phyloP scores from a whole-genome alignment of 345 rosid species.

The Psidium guajava region DNA sequence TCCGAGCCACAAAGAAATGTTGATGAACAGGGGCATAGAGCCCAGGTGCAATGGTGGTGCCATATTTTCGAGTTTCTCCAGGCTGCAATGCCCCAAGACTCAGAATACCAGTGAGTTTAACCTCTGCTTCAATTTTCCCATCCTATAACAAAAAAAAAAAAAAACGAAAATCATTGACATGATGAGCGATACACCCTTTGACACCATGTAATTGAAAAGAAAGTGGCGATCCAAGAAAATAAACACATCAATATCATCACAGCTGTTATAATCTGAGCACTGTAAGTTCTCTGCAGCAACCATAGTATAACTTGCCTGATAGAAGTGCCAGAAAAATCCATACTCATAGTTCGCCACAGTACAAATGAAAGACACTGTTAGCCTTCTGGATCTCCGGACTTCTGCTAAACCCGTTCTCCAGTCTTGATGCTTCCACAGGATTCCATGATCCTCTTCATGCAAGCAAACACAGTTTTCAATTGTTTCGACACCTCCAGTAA shows the following conservation, averaged over 20 bases:
- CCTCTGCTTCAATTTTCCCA: conserved; percentile 73
- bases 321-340: conserved; percentile 70
- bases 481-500: conserved; percentile 69
- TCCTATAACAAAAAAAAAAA: conserved; percentile 29
- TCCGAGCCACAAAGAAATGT: conserved; percentile 69
- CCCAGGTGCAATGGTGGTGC: conserved; percentile 73
- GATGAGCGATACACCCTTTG: background rate
- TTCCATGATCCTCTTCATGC: conserved; percentile 78
- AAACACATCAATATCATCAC: background rate
- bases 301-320: conserved; percentile 38
- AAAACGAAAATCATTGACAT: background rate
- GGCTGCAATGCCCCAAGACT: conserved; percentile 69
- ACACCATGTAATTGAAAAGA: background rate
- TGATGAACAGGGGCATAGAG: conserved; percentile 75
- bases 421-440: conserved; percentile 81
- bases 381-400: conserved; percentile 65
- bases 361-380: conserved; percentile 53
- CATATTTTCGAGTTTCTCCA: conserved; percentile 62
- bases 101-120: conserved; percentile 67
- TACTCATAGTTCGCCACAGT: conserved; percentile 74
- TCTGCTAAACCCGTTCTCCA: conserved; percentile 81
- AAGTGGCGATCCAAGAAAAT: background rate
- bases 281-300: background rate
- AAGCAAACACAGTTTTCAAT: conserved; percentile 66
- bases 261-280: background rate